Conservation (phyloP, 169 alveolate genomes). For the Theileria equi region DNA sequence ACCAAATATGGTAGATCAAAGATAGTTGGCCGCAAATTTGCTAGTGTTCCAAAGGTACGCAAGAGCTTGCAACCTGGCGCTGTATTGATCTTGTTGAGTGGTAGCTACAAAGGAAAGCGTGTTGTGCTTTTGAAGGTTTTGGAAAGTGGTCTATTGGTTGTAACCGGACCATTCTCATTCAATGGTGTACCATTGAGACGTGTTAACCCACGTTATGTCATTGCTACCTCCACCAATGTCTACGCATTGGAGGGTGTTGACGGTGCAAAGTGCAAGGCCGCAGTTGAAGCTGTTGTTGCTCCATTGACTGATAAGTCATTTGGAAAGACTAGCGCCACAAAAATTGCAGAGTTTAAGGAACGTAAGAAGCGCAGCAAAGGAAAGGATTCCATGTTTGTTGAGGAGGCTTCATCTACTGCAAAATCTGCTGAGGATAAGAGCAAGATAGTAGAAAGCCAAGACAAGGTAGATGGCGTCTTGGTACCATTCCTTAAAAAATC, state of each 20-base stretch:
- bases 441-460: constrained; percentile 67
- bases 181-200: constrained; percentile 97
- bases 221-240: constrained; percentile 93
- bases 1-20: constrained; percentile 7
- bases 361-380: constrained; percentile 65
- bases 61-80: constrained; percentile 87
- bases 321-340: constrained; percentile 71
- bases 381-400: constrained; percentile 73
- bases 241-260: constrained; percentile 75
- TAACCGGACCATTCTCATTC: constrained; percentile 93
- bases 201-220: constrained; percentile 92
- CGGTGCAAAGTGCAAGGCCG: constrained; percentile 61
- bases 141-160: constrained; percentile 89
- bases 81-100: constrained; percentile 92
- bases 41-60: constrained; percentile 71
- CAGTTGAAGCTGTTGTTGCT: constrained; percentile 59
- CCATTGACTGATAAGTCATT: constrained; percentile 67
- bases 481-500: constrained; percentile 68
- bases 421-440: constrained; percentile 48
- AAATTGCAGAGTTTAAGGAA: constrained; percentile 77
- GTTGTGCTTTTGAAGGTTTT: constrained; percentile 94
- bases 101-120: constrained; percentile 96
- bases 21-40: constrained; percentile 55
- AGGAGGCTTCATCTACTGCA: constrained; percentile 68
- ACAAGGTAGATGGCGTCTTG: constrained; percentile 68